Evolutionary conservation across 768 basidiomycete species (phyloP).

Genomic region (Tulasnella sp.): DNA sequence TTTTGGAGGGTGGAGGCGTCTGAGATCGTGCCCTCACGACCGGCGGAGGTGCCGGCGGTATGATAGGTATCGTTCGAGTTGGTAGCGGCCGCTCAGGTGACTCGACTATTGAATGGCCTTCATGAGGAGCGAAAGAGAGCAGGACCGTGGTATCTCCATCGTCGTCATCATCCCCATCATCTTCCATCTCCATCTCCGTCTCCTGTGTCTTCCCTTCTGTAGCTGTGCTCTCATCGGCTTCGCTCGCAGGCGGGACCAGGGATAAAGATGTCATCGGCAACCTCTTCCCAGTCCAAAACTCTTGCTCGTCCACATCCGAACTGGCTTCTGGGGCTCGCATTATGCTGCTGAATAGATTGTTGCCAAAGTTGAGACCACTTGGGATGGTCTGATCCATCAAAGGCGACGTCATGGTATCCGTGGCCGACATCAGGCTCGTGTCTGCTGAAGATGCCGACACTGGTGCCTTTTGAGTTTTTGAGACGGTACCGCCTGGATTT

Average conservation of each 20-base stretch:
- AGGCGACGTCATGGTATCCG: not conserved
- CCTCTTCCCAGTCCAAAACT: constrained; percentile 10
- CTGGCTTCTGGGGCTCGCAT: not conserved
- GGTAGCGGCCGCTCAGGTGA: too few species aligned
- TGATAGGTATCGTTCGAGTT: not conserved
- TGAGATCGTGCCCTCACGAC: not conserved
- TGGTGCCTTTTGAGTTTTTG: not conserved
- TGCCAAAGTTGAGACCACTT: constrained; percentile 10
- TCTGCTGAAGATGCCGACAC: not conserved
- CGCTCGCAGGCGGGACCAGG: not conserved
- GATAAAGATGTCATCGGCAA: too few species aligned
- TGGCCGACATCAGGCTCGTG: constrained; percentile 1
- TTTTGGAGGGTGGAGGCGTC: not conserved
- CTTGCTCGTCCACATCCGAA: constrained; percentile 1
- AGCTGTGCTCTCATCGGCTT: not conserved
- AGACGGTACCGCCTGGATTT: not conserved
- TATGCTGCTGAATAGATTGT: not conserved
- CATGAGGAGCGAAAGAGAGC: not conserved
- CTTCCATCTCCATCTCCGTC: not conserved
- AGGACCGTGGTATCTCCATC: constrained; percentile 9
- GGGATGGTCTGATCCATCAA: not conserved
- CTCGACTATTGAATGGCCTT: too few species aligned
- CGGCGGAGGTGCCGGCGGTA: not conserved
- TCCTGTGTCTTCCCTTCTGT: not conserved
- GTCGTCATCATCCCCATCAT: not conserved